Conservation (phyloP, 768 basidiomycete genomes). For the Mycena vulgaris region DNA sequence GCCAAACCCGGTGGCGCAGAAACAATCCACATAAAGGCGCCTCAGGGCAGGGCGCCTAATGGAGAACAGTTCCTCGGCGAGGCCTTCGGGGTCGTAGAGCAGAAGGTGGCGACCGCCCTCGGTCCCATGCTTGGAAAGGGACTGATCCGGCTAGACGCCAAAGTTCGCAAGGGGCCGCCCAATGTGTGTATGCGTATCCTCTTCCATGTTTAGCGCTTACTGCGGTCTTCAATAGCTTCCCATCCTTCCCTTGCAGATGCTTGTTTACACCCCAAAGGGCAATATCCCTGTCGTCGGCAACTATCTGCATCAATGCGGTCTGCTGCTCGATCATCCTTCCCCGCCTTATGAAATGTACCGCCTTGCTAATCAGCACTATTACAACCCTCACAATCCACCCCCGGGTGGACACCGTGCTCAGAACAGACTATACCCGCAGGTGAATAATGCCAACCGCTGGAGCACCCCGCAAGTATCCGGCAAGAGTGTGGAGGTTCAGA, state of each 20-base stretch:
- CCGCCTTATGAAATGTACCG: constrained; percentile 75
- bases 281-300: constrained; percentile 89
- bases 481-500: constrained; percentile 92
- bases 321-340: constrained; percentile 87
- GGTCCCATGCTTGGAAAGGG: constrained; percentile 91
- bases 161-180: constrained; percentile 74
- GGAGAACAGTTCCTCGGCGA: constrained; percentile 75
- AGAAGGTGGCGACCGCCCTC: constrained; percentile 83
- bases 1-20: constrained; percentile 71
- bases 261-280: constrained; percentile 95
- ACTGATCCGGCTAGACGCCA: constrained; percentile 84
- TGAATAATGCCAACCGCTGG: constrained; percentile 66
- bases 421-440: constrained; percentile 38
- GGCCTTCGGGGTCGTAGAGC: constrained; percentile 87
- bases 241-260: constrained; percentile 86
- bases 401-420: constrained; percentile 67
- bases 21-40: constrained; percentile 85
- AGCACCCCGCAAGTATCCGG: constrained; percentile 67
- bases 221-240: constrained; percentile 68
- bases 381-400: constrained; percentile 92
- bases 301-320: constrained; percentile 75
- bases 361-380: constrained; percentile 77
- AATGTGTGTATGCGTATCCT: constrained; percentile 63
- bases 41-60: constrained; percentile 62
- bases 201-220: constrained; percentile 39